Conservation (phyloP, 73 alveolate species). For the Symbiodinium natans region DNA sequence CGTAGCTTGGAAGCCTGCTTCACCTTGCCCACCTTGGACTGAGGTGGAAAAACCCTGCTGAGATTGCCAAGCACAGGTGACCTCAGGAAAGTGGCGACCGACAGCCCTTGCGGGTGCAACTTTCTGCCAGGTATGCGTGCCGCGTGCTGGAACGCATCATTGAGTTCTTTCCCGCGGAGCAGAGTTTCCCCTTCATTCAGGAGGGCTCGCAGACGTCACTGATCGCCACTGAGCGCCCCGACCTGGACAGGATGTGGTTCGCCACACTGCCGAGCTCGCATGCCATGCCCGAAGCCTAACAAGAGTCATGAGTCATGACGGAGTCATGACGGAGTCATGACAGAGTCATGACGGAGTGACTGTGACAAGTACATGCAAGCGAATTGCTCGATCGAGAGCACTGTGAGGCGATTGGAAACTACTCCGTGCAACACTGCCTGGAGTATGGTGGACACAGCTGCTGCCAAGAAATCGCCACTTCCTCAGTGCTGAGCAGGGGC, state of each 20-base stretch:
- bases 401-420: not conserved
- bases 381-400: not conserved
- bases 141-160: not conserved
- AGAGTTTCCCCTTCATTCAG: not conserved
- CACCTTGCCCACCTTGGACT: too few relatives aligned
- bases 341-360: too few relatives aligned
- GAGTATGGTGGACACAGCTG: not conserved
- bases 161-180: not conserved
- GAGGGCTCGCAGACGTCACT: not conserved
- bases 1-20: too few relatives aligned
- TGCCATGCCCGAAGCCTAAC: not conserved
- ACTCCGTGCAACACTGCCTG: slow-evolving; percentile 8
- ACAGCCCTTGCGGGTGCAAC: too few relatives aligned
- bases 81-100: not conserved
- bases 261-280: not conserved
- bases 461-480: not conserved
- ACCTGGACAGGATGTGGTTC: not conserved
- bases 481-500: not conserved
- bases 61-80: slow-evolving; percentile 2
- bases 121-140: not conserved
- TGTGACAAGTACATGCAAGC: not conserved
- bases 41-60: not conserved
- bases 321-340: too few relatives aligned
- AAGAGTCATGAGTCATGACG: too few relatives aligned
- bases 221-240: not conserved